Evolutionary conservation across 208 protist species (phyloP), one percentile per base, ranked within the genome.

Genomic region (Wallacemonas collosoma): DNA sequence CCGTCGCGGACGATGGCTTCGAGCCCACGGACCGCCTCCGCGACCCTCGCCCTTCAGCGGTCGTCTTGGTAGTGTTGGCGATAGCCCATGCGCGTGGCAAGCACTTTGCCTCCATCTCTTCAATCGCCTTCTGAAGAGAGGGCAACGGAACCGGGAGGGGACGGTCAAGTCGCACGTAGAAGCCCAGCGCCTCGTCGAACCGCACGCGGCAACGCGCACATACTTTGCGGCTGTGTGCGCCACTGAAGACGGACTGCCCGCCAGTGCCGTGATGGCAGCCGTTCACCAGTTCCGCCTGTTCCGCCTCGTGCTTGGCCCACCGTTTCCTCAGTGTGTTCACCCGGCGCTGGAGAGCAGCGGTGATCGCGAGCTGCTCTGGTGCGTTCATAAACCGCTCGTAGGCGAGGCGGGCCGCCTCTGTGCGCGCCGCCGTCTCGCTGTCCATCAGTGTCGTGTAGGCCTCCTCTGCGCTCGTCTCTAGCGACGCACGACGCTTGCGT

Each of bases 341-440:
- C 66, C 54, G 76, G 15, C 73, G 60, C 75, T 92, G 78, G 38
- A 72, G 75, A 45, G 87, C 85, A 36, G 79, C 83, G 4, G 79
- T 79, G 39, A 93, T 44, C 26, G 85, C 85, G 40, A 90, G 79
- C 73, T 94, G 88, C 77, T 94, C 91, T 3, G 91, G 91, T 17
- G 67, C 90, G 77, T 91, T 92, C 51, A 88, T 68, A 55, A 93
- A 94, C 9, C 79, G 73, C 72, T 87, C 87, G 45, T 86, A 77
- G 9, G 85, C 91, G 3, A 82, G 69, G 3, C 79, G 80, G 75
- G 89, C 81, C 17, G 86, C 78, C 61, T 89, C 85, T 2, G 58
- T 73, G 58, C 68, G 74, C 43, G 44, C 60, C n/a, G 72, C 76
- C 14, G 67, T 39, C 63, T 83, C 87, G 17, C 65, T 54, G 57